Conservation (phyloP, 495 filamentous ascomycete species). For the Chaetomidium leptoderma region DNA sequence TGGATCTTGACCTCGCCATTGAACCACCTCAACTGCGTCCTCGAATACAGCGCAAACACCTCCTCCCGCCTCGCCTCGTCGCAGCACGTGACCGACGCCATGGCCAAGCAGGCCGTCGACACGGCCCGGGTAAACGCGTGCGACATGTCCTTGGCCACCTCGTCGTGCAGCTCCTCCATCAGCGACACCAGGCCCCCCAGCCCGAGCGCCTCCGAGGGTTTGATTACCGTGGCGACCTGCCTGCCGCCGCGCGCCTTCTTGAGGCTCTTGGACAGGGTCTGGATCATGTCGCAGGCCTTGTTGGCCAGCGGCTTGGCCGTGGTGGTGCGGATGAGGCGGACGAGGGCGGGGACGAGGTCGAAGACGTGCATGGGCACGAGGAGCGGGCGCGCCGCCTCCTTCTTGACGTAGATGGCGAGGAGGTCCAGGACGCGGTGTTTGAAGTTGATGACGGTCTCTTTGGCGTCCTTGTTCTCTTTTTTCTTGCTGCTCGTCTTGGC, state of each 20-base stretch:
- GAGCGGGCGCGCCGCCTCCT: conserved; percentile 54
- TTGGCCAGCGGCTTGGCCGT: conserved; percentile 67
- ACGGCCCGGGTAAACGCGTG: conserved; percentile 49
- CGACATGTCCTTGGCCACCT: conserved; percentile 57
- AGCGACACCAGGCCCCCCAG: conserved; percentile 48
- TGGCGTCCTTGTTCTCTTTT: conserved; percentile 78
- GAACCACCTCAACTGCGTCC: conserved; percentile 43
- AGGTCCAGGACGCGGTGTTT: conserved; percentile 90
- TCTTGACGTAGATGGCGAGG: conserved; percentile 78
- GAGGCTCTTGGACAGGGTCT: conserved; percentile 63
- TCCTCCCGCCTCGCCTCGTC: conserved; percentile 31
- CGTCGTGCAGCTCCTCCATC: conserved; percentile 63
- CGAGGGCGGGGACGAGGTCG: conserved; percentile 59
- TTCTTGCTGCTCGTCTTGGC: conserved; percentile 56
- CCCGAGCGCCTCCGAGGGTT: conserved; percentile 34
- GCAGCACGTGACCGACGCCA: conserved; percentile 42
- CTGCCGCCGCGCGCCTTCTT: conserved; percentile 48
- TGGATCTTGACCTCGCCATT: conserved; percentile 46
- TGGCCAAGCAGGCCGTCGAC: conserved; percentile 46
- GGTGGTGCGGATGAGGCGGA: conserved; percentile 48
- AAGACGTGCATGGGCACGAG: conserved; percentile 56
- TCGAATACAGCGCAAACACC: conserved; percentile 39
- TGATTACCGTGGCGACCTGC: conserved; percentile 26
- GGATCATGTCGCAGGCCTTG: conserved; percentile 65
- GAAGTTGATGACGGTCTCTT: conserved; percentile 87